Base-by-base conservation (phyloP, 2,329 filamentous ascomycete species). In the Colletotrichum melonis region DNA sequence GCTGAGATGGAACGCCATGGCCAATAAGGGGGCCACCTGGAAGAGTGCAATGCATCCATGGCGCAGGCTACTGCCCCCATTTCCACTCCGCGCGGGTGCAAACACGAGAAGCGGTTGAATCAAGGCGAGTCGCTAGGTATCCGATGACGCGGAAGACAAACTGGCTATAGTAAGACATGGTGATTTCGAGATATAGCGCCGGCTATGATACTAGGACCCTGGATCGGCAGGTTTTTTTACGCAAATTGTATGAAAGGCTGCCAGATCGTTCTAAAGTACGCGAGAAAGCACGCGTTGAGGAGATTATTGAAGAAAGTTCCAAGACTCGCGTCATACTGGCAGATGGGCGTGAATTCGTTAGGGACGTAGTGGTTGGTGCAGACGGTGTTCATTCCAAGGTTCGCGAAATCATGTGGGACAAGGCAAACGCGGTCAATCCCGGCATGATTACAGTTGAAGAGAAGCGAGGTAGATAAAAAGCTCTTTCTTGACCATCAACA, bases 331-430 rank as follows among this genome's bases (percentile, higher is more conserved):
- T 58, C 19, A n/a, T 32, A 16, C 12, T 35, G 6, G 55, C 26
- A 22, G 55, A 58, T 6, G 55, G 55, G 28, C 26, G 55, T 22
- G 16, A 14, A 11, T 58, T 58, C 26, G 28, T 58, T 7, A 28
- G 28, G 1, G 28, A 35, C 9, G 16, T 35, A 30, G 55, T 35
- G 55, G 5, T 58, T 19, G 26, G 26, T 3, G 26, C 55, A 11
- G 55, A 32, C 16, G 28, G 8, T 5, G 26, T 58, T 7, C 28
- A 35, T 35, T 58, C 55, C 16, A 35, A 32, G 28, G 55, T 22
- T 22, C 12, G 28, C 16, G 55, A 58, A n/a, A 42, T 74, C n/a
- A 80, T 80, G 75, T 80, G 76, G 76, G 52, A 78, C 12, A 74
- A 77, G 35, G 74, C 76, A 19, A 72, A 74, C 58, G 59, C 70